Percentiles rank a stretch among this genome's conserved stretches.
Evolutionary conservation across 176 grass and related monocot genomes (phyloP).

Genomic region (Avena atlantica): DNA sequence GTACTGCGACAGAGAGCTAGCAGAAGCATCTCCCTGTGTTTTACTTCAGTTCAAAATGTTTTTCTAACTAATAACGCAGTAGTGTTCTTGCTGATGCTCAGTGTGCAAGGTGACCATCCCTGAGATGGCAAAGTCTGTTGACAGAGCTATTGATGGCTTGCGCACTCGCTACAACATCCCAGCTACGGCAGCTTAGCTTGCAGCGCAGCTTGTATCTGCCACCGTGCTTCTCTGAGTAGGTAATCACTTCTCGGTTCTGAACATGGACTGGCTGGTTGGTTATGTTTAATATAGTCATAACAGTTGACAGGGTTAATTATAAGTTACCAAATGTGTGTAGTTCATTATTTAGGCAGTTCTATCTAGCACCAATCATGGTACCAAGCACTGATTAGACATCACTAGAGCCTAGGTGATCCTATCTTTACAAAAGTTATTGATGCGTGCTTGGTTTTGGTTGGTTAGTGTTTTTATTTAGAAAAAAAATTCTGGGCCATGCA

Average conservation of each 20-base stretch:
- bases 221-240: neutral
- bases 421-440: neutral
- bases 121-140: slow-evolving; percentile 42
- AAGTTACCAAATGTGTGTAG: neutral
- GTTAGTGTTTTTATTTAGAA: neutral
- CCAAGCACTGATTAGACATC: neutral
- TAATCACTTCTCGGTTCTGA: neutral
- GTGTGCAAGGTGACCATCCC: slow-evolving; percentile 62
- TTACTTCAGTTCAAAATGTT: slow-evolving; percentile 11
- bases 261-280: neutral
- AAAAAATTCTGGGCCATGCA: neutral
- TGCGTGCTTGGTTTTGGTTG: neutral
- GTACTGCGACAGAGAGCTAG: slow-evolving; percentile 31
- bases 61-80: neutral
- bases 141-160: slow-evolving; percentile 55
- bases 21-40: slow-evolving; percentile 15
- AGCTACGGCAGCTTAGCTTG: slow-evolving; percentile 33
- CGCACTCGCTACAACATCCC: slow-evolving; percentile 62
- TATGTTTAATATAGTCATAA: neutral
- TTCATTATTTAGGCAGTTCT: neutral
- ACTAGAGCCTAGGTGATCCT: neutral
- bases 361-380: neutral
- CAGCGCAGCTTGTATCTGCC: neutral
- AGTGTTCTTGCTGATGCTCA: neutral
- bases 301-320: neutral